Evolutionary conservation across 192 early-diverging fungal species (phyloP).

Genomic region (Podila epicladia): DNA sequence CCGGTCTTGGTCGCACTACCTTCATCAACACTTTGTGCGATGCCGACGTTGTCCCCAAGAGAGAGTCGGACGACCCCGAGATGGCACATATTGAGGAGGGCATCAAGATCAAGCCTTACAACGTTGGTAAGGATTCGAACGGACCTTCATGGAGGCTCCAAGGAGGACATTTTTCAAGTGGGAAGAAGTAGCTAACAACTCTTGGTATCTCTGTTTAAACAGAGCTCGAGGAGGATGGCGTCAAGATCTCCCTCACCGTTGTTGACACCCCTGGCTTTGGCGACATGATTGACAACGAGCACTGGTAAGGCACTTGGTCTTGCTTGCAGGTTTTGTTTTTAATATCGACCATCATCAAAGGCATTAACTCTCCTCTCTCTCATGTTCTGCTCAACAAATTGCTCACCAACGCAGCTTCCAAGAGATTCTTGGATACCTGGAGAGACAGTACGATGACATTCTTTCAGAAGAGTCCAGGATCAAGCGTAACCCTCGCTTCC

Average conservation of each 20-base stretch:
- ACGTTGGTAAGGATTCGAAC: slow-evolving; percentile 67
- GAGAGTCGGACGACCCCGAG: slow-evolving; percentile 71
- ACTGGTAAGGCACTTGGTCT: slow-evolving; percentile 68
- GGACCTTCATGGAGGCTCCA: neutral
- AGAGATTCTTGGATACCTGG: slow-evolving; percentile 93
- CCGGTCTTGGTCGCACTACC: slow-evolving; percentile 97
- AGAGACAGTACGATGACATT: slow-evolving; percentile 94
- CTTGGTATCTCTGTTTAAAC: neutral
- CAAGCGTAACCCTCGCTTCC: slow-evolving; percentile 88
- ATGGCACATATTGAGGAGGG: slow-evolving; percentile 84
- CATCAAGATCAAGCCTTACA: slow-evolving; percentile 88
- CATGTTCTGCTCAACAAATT: neutral
- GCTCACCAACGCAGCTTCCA: slow-evolving; percentile 71
- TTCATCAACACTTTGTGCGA: slow-evolving; percentile 99
- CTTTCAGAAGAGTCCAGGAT: slow-evolving; percentile 89
- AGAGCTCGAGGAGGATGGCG: slow-evolving; percentile 98
- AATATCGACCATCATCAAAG: neutral
- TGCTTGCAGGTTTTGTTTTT: neutral
- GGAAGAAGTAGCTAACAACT: neutral
- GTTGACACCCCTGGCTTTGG: slow-evolving; percentile 99
- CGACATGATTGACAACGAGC: slow-evolving; percentile 95
- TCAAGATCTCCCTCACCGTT: slow-evolving; percentile 95
- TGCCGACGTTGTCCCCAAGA: slow-evolving; percentile 73
- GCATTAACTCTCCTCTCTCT: neutral
- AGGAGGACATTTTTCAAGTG: neutral